phyloP scores from a whole-genome alignment of 768 basidiomycete species.

The Lentinula lateritia region DNA sequence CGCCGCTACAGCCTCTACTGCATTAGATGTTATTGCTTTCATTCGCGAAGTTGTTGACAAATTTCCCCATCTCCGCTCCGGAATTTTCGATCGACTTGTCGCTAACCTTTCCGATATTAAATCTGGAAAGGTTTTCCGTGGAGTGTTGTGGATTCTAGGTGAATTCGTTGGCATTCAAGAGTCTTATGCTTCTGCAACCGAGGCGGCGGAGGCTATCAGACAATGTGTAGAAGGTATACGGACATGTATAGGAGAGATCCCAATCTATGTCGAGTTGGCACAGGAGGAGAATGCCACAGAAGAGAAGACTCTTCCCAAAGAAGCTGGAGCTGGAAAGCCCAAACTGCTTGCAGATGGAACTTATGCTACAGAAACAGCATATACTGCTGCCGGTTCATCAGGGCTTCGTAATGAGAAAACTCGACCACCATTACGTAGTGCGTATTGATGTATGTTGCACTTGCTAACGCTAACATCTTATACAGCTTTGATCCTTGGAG shows the following conservation, averaged over 20 bases:
- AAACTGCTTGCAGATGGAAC: slow-evolving; percentile 93
- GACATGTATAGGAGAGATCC: slow-evolving; percentile 92
- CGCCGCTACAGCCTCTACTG: slow-evolving; percentile 74
- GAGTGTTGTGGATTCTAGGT: slow-evolving; percentile 96
- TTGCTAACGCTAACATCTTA: neutral
- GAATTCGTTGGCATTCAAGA: slow-evolving; percentile 60
- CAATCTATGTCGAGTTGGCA: slow-evolving; percentile 90
- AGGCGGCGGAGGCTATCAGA: slow-evolving; percentile 60
- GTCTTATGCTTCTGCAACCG: slow-evolving; percentile 12
- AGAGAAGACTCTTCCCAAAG: slow-evolving; percentile 43
- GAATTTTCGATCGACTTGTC: slow-evolving; percentile 83
- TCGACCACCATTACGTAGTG: slow-evolving; percentile 84
- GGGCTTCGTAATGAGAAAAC: slow-evolving; percentile 79
- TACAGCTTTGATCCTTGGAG: slow-evolving; percentile 82
- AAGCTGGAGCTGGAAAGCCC: slow-evolving; percentile 47
- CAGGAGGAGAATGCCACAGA: slow-evolving; percentile 72
- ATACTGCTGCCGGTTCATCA: slow-evolving; percentile 55
- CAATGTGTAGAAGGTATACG: slow-evolving; percentile 72
- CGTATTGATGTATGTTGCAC: neutral
- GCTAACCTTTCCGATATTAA: slow-evolving; percentile 82
- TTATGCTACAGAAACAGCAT: slow-evolving; percentile 95
- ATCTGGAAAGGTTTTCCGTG: slow-evolving; percentile 95
- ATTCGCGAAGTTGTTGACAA: slow-evolving; percentile 91
- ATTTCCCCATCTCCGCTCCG: slow-evolving; percentile 79
- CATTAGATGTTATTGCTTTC: slow-evolving; percentile 86